Base-by-base conservation (phyloP, 352 stramenopile genomes). In the Phytophthora constricta region DNA sequence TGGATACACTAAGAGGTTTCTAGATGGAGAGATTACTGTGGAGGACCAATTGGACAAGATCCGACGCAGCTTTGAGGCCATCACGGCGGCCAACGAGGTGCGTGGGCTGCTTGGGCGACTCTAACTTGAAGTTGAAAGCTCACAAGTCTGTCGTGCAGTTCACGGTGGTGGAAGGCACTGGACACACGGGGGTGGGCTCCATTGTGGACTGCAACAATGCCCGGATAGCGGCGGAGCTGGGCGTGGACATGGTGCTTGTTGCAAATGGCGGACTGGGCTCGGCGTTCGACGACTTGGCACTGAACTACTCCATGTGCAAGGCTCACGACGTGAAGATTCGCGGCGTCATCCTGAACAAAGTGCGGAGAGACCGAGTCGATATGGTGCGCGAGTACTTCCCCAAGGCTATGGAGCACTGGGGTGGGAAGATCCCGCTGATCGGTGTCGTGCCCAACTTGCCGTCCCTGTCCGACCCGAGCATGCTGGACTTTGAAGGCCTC, bases 311-410 rank as follows among this genome's bases (percentile, higher is more conserved):
- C 28, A 83, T 98, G 72, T 99, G 96, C 74, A 75, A 96, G 64
- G 68, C 96, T n/a, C 89, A 98, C 72, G 87, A 90, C 75, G 97
- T 99, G 5, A 85, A 79, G 8, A 89, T 99, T 60, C 86, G 90
- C 23, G 97, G 96, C 28, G 95, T 99, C 23, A 93, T 99, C 59
- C 82, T 99, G 27, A 99, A 99, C 79, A 99, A 99, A 73, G 95
- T 98, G 47, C 81, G 73, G 1, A 63, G 70, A 27, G 76, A 92
- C 51, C 92, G 95, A 66, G 63, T 93, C 14, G 86, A 88, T 22
- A 97, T 96, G 90, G 72, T 97, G 33, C 62, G 72, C 43, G 85
- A 94, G 49, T 97, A 97, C 58, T 96, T 97, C 62, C 81, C 83
- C 22, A 96, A 96, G 70, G 90, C 90, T 20, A 79, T 97, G 58